Evolutionary conservation across 768 basidiomycete species (phyloP).

Genomic region (Filobasidium floriforme): DNA sequence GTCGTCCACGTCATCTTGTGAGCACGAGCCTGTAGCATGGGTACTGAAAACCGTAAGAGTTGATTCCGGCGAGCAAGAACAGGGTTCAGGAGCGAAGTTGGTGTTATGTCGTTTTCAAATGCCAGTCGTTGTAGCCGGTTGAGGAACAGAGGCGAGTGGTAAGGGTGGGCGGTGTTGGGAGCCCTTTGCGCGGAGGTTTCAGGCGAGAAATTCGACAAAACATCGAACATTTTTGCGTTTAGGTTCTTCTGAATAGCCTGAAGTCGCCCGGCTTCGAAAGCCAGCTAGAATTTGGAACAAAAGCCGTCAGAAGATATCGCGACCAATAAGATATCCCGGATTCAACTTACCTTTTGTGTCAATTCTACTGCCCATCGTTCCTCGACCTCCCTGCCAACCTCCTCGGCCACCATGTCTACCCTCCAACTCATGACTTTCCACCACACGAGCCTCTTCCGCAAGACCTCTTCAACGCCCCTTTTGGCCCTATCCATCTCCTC

Average conservation of each 20-base stretch:
- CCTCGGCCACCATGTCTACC: slow-evolving; percentile 34
- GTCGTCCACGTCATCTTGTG: slow-evolving; percentile 27
- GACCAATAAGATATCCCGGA: background rate
- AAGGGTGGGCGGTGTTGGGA: slow-evolving; percentile 24
- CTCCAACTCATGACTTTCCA: slow-evolving; percentile 20
- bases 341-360: slow-evolving; percentile 31
- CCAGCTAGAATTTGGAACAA: slow-evolving; percentile 25
- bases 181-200: background rate
- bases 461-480: slow-evolving; percentile 17
- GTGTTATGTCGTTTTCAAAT: slow-evolving; percentile 18
- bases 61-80: slow-evolving; percentile 32
- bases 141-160: slow-evolving; percentile 38
- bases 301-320: slow-evolving; percentile 1
- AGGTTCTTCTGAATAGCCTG: slow-evolving; percentile 30
- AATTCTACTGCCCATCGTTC: slow-evolving; percentile 29
- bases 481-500: slow-evolving; percentile 22
- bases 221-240: slow-evolving; percentile 21
- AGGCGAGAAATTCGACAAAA: slow-evolving; percentile 22
- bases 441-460: slow-evolving; percentile 30
- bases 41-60: slow-evolving; percentile 25
- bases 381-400: slow-evolving; percentile 26
- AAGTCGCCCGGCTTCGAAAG: slow-evolving; percentile 38
- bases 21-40: slow-evolving; percentile 32
- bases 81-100: slow-evolving; percentile 30
- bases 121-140: slow-evolving; percentile 32